Percentiles rank a stretch among this genome's conserved stretches.
phyloP scores from a whole-genome alignment of 2,329 filamentous ascomycete genomes.

The Fusarium praegraminearum region DNA sequence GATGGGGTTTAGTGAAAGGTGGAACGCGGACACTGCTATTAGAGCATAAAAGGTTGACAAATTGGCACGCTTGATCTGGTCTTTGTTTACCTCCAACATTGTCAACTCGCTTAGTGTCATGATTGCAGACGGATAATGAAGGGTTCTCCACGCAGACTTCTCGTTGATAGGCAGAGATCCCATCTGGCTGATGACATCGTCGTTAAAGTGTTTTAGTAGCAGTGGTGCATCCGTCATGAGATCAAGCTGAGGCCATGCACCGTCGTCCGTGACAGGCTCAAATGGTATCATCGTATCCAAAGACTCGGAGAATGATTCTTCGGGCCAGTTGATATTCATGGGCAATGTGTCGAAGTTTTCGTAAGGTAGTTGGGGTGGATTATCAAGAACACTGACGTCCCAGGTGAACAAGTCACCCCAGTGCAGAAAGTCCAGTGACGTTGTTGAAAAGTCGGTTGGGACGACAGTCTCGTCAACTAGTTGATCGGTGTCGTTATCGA shows the following conservation, averaged over 20 bases:
- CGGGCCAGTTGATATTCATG: slow-evolving; percentile 25
- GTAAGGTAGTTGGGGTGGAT: slow-evolving; percentile 20
- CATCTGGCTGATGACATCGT: slow-evolving; percentile 43
- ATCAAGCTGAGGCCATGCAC: slow-evolving; percentile 36
- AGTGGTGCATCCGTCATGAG: slow-evolving; percentile 35
- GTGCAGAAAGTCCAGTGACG: slow-evolving; percentile 29
- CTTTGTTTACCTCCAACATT: slow-evolving; percentile 24
- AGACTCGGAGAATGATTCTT: slow-evolving; percentile 19
- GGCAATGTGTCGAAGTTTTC: slow-evolving; percentile 21
- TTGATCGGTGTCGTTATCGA: not conserved
- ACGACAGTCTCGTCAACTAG: fast-evolving
- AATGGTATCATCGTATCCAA: slow-evolving; percentile 10
- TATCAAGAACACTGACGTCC: slow-evolving; percentile 39
- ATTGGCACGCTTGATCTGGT: slow-evolving; percentile 38
- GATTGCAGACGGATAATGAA: slow-evolving; percentile 36
- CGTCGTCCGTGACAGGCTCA: slow-evolving; percentile 3
- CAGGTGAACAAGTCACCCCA: slow-evolving; percentile 43
- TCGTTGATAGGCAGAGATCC: slow-evolving; percentile 42
- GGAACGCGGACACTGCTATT: slow-evolving; percentile 37
- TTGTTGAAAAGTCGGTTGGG: slow-evolving; percentile 6
- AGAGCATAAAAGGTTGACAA: slow-evolving; percentile 36
- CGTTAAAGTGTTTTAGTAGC: slow-evolving; percentile 37
- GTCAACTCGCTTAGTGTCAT: slow-evolving; percentile 42
- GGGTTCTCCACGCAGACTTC: slow-evolving; percentile 40
- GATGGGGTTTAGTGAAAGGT: slow-evolving; percentile 28